Conservation (phyloP, 257 asterid genomes). For the Linderniella brevidens region DNA sequence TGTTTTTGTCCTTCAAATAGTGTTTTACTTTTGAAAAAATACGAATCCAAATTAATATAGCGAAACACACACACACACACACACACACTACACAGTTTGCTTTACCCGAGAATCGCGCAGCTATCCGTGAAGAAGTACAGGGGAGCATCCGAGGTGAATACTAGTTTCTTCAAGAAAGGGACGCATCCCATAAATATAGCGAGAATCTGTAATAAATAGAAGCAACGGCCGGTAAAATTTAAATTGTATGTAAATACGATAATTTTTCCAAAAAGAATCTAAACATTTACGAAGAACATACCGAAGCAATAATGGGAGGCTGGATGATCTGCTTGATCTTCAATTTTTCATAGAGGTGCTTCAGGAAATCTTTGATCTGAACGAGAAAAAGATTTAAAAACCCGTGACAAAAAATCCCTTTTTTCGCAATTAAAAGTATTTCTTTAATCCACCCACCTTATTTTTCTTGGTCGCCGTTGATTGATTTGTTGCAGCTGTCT, state of each 20-base stretch:
- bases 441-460: too few species aligned
- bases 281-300: slow-evolving; percentile 25
- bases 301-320: slow-evolving; percentile 97
- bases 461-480: too few species aligned
- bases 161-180: slow-evolving; percentile 48
- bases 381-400: slow-evolving; percentile 8
- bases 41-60: too few species aligned
- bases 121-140: slow-evolving; percentile 67
- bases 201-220: slow-evolving; percentile 3
- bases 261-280: too few species aligned
- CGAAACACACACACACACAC: too few species aligned
- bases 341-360: slow-evolving; percentile 58
- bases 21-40: too few species aligned
- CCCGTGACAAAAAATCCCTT: not conserved
- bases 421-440: too few species aligned
- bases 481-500: too few species aligned
- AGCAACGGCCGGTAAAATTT: too few species aligned
- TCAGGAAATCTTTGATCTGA: slow-evolving; percentile 57
- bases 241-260: too few species aligned
- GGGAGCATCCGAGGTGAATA: slow-evolving; percentile 58
- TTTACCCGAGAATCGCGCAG: slow-evolving; percentile 41
- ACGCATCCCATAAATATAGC: slow-evolving; percentile 76
- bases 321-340: slow-evolving; percentile 89
- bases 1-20: too few species aligned
- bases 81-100: too few species aligned